phyloP scores from a whole-genome alignment of 805 yeast species.

The Cyberlindnera misumaiensis region DNA sequence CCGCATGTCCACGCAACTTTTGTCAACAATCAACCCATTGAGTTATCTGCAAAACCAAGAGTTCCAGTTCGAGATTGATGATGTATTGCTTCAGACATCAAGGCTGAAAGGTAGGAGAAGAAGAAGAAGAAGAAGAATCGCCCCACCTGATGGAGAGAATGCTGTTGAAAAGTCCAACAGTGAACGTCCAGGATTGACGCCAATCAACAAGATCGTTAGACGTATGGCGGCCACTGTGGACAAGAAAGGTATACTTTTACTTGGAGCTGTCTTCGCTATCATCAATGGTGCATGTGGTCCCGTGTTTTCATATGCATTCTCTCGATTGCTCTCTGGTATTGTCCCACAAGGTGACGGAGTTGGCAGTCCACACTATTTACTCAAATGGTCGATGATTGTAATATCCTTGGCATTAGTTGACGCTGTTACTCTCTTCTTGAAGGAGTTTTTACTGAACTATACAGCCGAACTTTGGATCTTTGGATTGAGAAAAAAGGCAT shows the following conservation, averaged over 20 bases:
- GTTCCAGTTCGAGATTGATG: constrained; percentile 6
- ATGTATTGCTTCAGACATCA: neutral
- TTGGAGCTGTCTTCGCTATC: constrained; percentile 50
- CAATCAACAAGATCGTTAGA: constrained; percentile 24
- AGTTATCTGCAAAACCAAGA: constrained; percentile 8
- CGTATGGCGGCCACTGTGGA: constrained; percentile 24
- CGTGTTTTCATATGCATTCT: constrained; percentile 67
- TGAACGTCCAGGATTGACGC: constrained; percentile 21
- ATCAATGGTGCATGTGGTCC: constrained; percentile 66
- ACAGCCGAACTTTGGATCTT: constrained; percentile 66
- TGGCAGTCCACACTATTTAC: constrained; percentile 27
- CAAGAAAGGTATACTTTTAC: constrained; percentile 23
- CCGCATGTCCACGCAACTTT: constrained; percentile 15
- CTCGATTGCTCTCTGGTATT: constrained; percentile 61
- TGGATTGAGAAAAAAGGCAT: constrained; percentile 41
- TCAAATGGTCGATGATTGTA: constrained; percentile 65
- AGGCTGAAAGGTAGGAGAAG: constrained; percentile 5
- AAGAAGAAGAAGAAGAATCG: constrained; percentile 2
- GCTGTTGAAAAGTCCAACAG: constrained; percentile 7
- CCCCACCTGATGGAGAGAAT: neutral
- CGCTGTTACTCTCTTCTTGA: constrained; percentile 48
- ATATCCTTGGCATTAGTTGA: constrained; percentile 56
- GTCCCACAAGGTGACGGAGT: constrained; percentile 38
- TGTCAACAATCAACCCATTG: constrained; percentile 17
- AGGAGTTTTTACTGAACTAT: constrained; percentile 43